A percentile compares a stretch with the other conserved stretches of the same genome.
Conservation (phyloP, 768 basidiomycete genomes). For the Kwoniella sp. region DNA sequence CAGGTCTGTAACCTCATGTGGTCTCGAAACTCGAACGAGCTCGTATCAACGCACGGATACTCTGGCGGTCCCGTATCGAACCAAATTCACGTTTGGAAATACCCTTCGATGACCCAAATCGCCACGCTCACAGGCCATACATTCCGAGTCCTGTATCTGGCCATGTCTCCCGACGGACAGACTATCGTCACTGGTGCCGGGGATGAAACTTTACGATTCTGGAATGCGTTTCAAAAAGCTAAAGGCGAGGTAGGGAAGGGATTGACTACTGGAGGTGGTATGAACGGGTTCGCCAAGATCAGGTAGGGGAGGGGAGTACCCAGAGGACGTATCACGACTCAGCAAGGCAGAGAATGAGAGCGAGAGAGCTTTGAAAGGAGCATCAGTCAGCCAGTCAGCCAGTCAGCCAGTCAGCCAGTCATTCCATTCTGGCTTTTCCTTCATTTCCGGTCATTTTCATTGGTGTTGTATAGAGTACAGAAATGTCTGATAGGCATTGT, state of each 20-base stretch:
- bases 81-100: constrained; percentile 88
- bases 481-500: no score
- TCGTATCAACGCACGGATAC: constrained; percentile 97
- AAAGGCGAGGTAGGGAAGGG: constrained; percentile 16
- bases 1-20: constrained; percentile 97
- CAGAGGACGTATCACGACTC: no score
- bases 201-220: constrained; percentile 94
- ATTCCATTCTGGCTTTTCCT: no score
- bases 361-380: no score
- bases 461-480: no score
- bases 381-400: no score
- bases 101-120: constrained; percentile 89
- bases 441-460: no score
- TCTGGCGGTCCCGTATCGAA: constrained; percentile 91
- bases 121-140: constrained; percentile 93
- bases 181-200: constrained; percentile 98
- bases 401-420: no score
- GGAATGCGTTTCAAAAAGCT: constrained; percentile 75
- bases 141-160: constrained; percentile 92
- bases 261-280: not conserved
- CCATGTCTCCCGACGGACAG: constrained; percentile 95
- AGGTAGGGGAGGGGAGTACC: not conserved
- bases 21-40: constrained; percentile 92
- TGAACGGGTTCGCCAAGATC: constrained; percentile 21
- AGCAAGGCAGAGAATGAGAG: not conserved